A percentile compares a stretch with the other conserved stretches of the same genome.
Evolutionary conservation across 805 yeast genomes (phyloP).

Genomic region (Debaryomyces castellii): DNA sequence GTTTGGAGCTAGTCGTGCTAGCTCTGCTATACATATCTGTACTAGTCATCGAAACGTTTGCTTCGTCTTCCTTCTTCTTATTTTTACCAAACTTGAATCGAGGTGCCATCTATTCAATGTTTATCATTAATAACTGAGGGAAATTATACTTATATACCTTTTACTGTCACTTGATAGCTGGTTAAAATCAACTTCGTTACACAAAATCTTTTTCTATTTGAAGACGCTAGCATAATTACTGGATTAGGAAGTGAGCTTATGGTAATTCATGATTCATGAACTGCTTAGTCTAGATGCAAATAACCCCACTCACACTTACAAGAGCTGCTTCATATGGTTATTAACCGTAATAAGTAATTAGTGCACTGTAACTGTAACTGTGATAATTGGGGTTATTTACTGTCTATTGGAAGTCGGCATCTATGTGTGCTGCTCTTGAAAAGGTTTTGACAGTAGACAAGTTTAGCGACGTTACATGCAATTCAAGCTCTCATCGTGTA

Average conservation of each 20-base stretch:
- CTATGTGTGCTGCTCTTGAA: too few relatives aligned
- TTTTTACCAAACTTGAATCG: conserved; percentile 59
- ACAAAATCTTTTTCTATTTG: conserved; percentile 1
- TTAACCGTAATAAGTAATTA: not conserved
- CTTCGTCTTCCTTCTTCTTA: conserved; percentile 24
- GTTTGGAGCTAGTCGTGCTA: not conserved
- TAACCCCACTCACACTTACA: not conserved
- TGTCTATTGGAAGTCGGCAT: too few relatives aligned
- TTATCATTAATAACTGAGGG: not conserved
- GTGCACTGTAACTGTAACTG: not conserved
- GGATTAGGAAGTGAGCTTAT: conserved; percentile 1
- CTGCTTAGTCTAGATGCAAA: not conserved
- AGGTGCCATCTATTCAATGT: conserved; percentile 37
- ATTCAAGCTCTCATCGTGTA: not conserved
- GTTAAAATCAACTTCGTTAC: not conserved
- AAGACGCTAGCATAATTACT: not conserved
- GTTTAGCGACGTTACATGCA: not conserved
- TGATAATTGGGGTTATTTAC: too few relatives aligned
- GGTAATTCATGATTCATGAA: not conserved
- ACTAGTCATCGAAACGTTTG: conserved; percentile 8
- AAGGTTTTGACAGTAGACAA: not conserved
- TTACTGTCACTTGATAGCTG: conserved; percentile 1
- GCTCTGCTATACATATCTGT: conserved; percentile 4
- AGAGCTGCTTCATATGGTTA: not conserved
- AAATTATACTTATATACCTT: not conserved